Conservation (phyloP, 768 basidiomycete species). For the Kwoniella sp. region DNA sequence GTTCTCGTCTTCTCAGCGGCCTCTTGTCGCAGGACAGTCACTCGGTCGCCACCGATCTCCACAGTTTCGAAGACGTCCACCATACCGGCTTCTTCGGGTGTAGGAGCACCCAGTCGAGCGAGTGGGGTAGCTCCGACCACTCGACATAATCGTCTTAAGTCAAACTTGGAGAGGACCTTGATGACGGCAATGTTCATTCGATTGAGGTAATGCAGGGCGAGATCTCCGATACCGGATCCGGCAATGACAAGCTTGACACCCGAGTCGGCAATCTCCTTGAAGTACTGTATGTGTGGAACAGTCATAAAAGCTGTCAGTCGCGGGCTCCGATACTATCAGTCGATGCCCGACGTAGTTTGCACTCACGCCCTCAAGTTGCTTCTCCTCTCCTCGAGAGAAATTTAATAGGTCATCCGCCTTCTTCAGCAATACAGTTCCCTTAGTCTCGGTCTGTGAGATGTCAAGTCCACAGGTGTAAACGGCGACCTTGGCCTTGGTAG, state of each 20-base stretch:
- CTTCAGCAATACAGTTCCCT: slow-evolving; percentile 94
- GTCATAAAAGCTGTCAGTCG: not conserved
- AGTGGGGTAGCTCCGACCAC: slow-evolving; percentile 96
- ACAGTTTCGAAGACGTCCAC: slow-evolving; percentile 93
- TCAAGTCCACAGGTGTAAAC: slow-evolving; percentile 93
- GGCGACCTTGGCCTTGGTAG: slow-evolving; percentile 83
- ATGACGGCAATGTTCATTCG: slow-evolving; percentile 89
- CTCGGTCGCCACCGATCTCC: slow-evolving; percentile 96
- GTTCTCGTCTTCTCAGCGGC: slow-evolving; percentile 81
- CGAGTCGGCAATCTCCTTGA: slow-evolving; percentile 95
- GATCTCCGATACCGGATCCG: slow-evolving; percentile 89
- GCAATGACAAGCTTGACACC: slow-evolving; percentile 93
- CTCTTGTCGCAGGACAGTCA: slow-evolving; percentile 91
- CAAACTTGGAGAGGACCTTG: slow-evolving; percentile 97
- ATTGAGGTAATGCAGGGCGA: slow-evolving; percentile 95
- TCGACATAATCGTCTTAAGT: slow-evolving; percentile 87
- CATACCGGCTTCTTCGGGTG: slow-evolving; percentile 90
- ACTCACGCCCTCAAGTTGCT: slow-evolving; percentile 82
- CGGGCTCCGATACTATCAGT: not conserved
- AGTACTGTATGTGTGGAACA: slow-evolving; percentile 64
- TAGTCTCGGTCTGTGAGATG: slow-evolving; percentile 95
- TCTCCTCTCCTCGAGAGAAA: slow-evolving; percentile 93
- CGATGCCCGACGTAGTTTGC: too few relatives aligned
- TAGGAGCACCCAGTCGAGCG: slow-evolving; percentile 92
- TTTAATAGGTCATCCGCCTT: slow-evolving; percentile 96